phyloP scores from a whole-genome alignment of 2,329 filamentous ascomycete species.

The Dothistroma septosporum region DNA sequence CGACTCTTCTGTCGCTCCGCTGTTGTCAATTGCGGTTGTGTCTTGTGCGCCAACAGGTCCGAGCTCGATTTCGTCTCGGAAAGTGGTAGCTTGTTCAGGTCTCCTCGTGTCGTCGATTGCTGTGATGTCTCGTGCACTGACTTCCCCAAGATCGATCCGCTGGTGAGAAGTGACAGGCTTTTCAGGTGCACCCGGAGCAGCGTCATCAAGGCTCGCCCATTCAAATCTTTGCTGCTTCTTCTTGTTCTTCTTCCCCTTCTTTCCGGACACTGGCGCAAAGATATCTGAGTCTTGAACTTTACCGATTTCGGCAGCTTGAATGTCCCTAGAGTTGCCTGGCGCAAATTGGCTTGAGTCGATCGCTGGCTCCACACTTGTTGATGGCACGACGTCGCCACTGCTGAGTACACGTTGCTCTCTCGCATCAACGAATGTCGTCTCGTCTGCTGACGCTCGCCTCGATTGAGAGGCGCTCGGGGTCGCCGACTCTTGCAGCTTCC shows the following conservation, averaged over 20 bases:
- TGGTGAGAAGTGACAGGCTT: not conserved
- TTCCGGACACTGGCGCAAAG: slow-evolving; percentile 7
- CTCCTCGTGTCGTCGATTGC: not conserved
- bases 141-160: not conserved
- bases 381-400: too few species aligned
- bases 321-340: not conserved
- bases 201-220: slow-evolving; percentile 1
- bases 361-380: not conserved
- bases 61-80: not conserved
- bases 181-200: not conserved
- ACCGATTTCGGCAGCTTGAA: slow-evolving; percentile 2
- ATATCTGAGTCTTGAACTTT: slow-evolving; percentile 8
- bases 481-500: not conserved
- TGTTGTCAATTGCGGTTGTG: not conserved
- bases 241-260: slow-evolving; percentile 25
- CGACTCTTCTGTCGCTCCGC: not conserved
- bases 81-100: not conserved
- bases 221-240: slow-evolving; percentile 13
- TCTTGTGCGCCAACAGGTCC: not conserved
- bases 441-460: slow-evolving; percentile 3
- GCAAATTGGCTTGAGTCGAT: not conserved
- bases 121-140: not conserved
- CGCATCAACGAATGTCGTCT: not conserved
- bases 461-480: not conserved
- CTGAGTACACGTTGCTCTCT: not conserved